Base-by-base conservation (phyloP, 306 rosid genomes). In the Lagenaria siceraria region DNA sequence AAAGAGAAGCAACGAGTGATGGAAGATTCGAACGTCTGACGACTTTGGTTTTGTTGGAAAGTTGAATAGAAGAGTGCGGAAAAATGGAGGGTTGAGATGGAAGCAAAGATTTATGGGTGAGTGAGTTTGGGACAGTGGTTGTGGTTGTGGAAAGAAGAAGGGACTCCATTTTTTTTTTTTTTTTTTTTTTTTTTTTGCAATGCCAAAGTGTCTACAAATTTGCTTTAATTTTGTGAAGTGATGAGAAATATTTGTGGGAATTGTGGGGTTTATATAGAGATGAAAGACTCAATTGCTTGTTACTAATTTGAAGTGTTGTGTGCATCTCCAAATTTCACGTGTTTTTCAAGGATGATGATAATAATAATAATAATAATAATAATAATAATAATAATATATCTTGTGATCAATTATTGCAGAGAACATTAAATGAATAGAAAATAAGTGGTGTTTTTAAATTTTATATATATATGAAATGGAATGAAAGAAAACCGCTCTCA, bases 1-100 rank as follows among this genome's bases (percentile, higher is more conserved):
- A 88, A 7, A 88, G 25, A 5, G 87, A 52, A 80, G 93, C 91
- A 68, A 81, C 75, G 72, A 83, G 5, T 55, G 81, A 56, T 17
- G 82, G 54, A 2, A 36, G 8, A 36, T 58, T 58, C 8, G 29
- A 55, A 55, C 21, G 13, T 55, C 6, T 21, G 36, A 13, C 29
- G 21, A 10, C 14, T 55, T 10, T 8, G 25, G 1, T 55, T 55
- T 4, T 21, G 61, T 55, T 55, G 3, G 11, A 10, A 55, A 55
- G 4, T 0, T 24, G 21, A 55, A 55, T 24, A 1, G 29, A 55
- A 55, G 61, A 21, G 29, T 10, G 22, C 51, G 18, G 13, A 78
- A 2, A n/a, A 1, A 6, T 14, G 61, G 35, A 10, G 2, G 2
- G 29, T 58, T 22, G 33, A 5, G 33, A 58, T 22, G 63, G 18